phyloP scores from a whole-genome alignment of 116 monocot genomes.

The Papilionanthe hybrid region DNA sequence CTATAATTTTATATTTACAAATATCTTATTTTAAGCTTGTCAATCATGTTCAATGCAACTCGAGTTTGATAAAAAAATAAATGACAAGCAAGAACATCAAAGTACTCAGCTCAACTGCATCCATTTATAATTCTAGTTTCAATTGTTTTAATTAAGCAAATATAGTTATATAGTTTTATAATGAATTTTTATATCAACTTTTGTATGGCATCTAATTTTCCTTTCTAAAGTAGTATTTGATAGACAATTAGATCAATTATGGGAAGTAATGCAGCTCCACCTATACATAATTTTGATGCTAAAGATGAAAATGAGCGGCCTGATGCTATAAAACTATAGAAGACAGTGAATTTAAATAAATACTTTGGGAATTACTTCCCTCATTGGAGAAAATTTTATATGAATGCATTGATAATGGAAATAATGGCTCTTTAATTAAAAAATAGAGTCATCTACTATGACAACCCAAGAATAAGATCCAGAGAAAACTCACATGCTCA shows the following conservation, averaged over 20 bases:
- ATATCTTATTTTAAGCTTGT: too few relatives aligned
- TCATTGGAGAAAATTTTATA: not conserved
- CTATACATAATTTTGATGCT: not conserved
- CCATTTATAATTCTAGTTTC: too few relatives aligned
- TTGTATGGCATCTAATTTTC: not conserved
- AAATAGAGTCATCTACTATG: too few relatives aligned
- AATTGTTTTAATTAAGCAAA: not conserved
- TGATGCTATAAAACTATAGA: not conserved
- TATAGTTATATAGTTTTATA: not conserved
- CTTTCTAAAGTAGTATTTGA: not conserved
- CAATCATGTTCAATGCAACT: too few relatives aligned
- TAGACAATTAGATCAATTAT: not conserved
- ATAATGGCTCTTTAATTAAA: too few relatives aligned
- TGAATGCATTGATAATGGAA: not conserved
- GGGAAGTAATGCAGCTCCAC: not conserved
- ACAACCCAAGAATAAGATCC: too few relatives aligned
- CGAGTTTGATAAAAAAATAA: too few relatives aligned
- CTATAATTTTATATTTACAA: too few relatives aligned
- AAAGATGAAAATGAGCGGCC: not conserved
- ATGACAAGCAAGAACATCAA: too few relatives aligned
- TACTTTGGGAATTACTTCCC: not conserved
- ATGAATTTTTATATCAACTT: not conserved
- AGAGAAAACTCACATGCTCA: too few relatives aligned
- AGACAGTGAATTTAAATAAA: not conserved
- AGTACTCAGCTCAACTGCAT: too few relatives aligned